These are phyloP conservation scores for Fusarium brevicatenulatum DNA, from an alignment of 2,329 filamentous ascomycete species.

Conservation along the genomic window DNA sequence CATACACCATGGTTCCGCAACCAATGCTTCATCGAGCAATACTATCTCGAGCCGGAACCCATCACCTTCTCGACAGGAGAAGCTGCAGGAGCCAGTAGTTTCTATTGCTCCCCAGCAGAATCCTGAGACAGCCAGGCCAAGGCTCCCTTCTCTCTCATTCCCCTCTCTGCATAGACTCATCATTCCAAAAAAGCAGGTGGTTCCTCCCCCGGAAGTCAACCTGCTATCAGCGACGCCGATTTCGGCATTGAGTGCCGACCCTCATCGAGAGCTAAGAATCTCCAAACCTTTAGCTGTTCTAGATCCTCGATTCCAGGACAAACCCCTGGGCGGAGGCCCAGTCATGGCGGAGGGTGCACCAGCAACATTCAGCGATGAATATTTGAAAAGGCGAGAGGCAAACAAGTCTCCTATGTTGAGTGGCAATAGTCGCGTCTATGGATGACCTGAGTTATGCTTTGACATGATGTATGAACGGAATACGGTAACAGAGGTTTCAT, in stretches of 20 bases:
- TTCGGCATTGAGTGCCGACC: slow-evolving; percentile 26
- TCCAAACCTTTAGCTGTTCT: too few relatives aligned
- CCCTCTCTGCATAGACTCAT: slow-evolving; percentile 53
- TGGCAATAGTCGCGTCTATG: slow-evolving; percentile 30
- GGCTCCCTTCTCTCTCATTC: slow-evolving; percentile 50
- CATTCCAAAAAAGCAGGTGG: slow-evolving; percentile 54
- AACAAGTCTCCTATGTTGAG: slow-evolving; percentile 24
- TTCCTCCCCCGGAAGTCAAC: slow-evolving; percentile 51
- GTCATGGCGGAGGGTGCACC: neutral
- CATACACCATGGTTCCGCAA: neutral
- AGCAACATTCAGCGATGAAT: neutral
- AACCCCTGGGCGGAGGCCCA: neutral
- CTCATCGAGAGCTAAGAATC: neutral
- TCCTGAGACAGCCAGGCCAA: slow-evolving; percentile 38
- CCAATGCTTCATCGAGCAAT: slow-evolving; percentile 23
- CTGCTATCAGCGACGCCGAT: slow-evolving; percentile 45
- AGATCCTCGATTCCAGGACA: too few relatives aligned
- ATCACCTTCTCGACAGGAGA: slow-evolving; percentile 8
- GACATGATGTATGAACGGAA: too few relatives aligned
- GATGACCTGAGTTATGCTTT: neutral
- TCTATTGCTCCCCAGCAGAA: slow-evolving; percentile 8
- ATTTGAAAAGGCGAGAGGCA: slow-evolving; percentile 3
- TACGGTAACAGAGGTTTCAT: too few relatives aligned
- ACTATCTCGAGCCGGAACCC: slow-evolving; percentile 6
- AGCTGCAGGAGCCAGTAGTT: neutral